These are phyloP conservation scores for Podaxis rugospora DNA, from an alignment of 768 basidiomycete genomes.

Conservation along the genomic window DNA sequence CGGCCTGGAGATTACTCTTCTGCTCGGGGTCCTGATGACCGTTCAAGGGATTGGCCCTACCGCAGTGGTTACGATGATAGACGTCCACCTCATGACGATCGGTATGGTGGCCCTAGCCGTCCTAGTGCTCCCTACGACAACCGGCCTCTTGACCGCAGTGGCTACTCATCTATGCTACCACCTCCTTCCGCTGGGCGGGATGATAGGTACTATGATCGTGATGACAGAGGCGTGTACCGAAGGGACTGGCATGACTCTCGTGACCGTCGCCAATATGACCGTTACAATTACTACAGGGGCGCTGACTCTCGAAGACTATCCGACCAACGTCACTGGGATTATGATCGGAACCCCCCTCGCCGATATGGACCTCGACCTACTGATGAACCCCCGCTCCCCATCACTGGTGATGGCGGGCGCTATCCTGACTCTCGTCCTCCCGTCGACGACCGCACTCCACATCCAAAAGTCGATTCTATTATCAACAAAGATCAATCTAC, in stretches of 20 bases:
- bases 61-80: conserved; percentile 2
- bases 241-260: conserved; percentile 13
- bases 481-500: neutral
- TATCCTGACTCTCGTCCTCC: conserved; percentile 1
- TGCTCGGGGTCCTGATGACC: neutral
- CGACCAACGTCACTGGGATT: conserved; percentile 6
- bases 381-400: neutral
- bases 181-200: conserved; percentile 1
- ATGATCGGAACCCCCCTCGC: conserved; percentile 2
- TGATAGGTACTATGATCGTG: conserved; percentile 10
- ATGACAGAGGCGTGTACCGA: conserved; percentile 10
- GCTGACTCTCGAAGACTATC: conserved; percentile 8
- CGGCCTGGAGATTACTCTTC: conserved; percentile 7
- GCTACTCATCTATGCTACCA: conserved; percentile 9
- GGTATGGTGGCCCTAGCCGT: neutral
- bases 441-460: neutral
- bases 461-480: neutral
- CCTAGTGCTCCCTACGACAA: conserved; percentile 6
- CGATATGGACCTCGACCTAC: conserved; percentile 4
- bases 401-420: neutral
- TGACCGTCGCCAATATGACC: conserved; percentile 12
- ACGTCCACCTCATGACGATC: conserved; percentile 9
- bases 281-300: neutral
- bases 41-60: conserved; percentile 5
- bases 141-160: neutral